Evolutionary conservation across 148 eudicot species (phyloP), one percentile per base, ranked within the genome.

Genomic region (Salicornia ramosissima): DNA sequence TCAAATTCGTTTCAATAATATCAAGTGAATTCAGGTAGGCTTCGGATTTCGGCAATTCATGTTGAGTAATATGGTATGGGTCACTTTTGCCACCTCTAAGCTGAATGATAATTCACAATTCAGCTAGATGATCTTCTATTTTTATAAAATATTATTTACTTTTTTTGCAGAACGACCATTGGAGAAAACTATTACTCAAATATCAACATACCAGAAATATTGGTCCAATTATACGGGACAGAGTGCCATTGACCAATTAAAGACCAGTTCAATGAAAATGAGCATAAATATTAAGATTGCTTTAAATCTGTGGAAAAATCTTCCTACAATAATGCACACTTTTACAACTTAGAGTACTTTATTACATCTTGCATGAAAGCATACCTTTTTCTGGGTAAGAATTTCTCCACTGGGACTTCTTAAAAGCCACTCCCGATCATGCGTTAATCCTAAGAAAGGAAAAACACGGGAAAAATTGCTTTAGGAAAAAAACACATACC

Each of bases 381-480:
- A 67, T 34, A 90, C 98, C 98, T 86, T 94, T 77, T 94, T 90
- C 57, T 94, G 98, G 40, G 97, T 90, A 72, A 94, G 91, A 77
- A 88, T 84, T 82, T 94, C 97, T 53, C 97, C 98, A 72, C 69
- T 84, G 43, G 78, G 78, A 84, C 85, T 84, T 82, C 80, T 84
- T 80, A 94, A 90, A 82, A 94, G 83, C 97, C 97, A 94, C 74
- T 90, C 96, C 53, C 98, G 86, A 82, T 94, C 98, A 80, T 94
- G 87, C 45, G 81, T 56, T 71, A 90, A 84, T 61, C 98, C 98
- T 94, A 83, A 71, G 54, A 62, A 67, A 51, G 74, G 31, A 47
- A 42, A 9, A 50, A 5, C 15, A 29, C 46, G 67, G 28, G 26
- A 59, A 26, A 10, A 4, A 9, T 25, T 19, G 47, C 10, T 49